Conservation (phyloP, 257 asterid species). For the Nemophila menziesii region DNA sequence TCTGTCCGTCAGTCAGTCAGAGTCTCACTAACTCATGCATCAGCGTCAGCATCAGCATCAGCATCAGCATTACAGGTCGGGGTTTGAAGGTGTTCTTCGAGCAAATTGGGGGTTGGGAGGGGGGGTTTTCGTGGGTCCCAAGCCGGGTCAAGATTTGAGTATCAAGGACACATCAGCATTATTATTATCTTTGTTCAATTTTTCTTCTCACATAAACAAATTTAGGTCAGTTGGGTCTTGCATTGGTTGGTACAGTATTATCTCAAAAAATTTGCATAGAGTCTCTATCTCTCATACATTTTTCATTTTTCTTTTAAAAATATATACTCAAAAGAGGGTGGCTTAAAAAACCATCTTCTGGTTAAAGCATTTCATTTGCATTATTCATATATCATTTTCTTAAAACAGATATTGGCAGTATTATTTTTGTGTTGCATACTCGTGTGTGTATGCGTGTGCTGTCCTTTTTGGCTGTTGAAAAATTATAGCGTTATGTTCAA, state of each 20-base stretch:
- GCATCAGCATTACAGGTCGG: conserved; percentile 36
- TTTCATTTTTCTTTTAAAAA: conserved; percentile 20
- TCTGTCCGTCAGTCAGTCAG: no score
- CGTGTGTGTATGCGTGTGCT: conserved; percentile 14
- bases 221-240: not conserved
- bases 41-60: no score
- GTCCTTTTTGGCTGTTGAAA: conserved; percentile 10
- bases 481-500: conserved; percentile 21
- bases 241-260: not conserved
- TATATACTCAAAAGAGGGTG: conserved; percentile 17
- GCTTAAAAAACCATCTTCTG: conserved; percentile 16
- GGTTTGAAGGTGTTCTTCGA: conserved; percentile 19
- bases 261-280: conserved; percentile 33
- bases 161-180: conserved; percentile 12
- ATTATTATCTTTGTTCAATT: not conserved
- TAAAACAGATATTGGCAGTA: conserved; percentile 4
- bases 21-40: conserved; percentile 52
- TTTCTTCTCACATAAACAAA: not conserved
- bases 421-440: conserved; percentile 13
- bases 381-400: conserved; percentile 20
- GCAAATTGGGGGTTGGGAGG: conserved; percentile 15
- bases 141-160: conserved; percentile 10
- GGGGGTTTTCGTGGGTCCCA: conserved; percentile 18
- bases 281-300: conserved; percentile 39
- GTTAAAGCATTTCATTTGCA: conserved; percentile 16